Evolutionary conservation across 495 filamentous ascomycete genomes (phyloP).

Genomic region (Astrocystis sublimbata): DNA sequence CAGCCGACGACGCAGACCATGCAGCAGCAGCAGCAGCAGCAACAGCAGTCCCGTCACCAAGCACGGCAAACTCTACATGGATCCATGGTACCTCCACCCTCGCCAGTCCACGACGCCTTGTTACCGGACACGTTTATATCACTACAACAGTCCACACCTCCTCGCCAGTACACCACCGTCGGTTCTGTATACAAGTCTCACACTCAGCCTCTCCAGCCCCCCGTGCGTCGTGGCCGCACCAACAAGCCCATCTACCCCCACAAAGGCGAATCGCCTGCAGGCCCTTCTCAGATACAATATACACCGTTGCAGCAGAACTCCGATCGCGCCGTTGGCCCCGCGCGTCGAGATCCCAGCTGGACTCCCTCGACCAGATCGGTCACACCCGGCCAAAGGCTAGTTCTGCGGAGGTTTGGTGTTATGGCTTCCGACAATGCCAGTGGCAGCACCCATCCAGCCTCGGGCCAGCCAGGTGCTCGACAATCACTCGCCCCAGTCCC

Average conservation of each 20-base stretch:
- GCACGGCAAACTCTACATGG: too few relatives aligned
- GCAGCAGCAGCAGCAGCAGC: too few relatives aligned
- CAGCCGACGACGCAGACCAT: too few relatives aligned
- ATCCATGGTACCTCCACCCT: too few relatives aligned
- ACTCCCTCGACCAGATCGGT: background rate
- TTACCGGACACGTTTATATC: background rate
- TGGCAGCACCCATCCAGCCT: background rate
- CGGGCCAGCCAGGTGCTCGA: background rate
- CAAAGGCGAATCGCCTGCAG: conserved; percentile 22
- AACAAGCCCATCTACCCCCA: conserved; percentile 30
- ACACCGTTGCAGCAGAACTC: conserved; percentile 51
- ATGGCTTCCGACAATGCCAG: too few relatives aligned
- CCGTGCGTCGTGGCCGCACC: conserved; percentile 45
- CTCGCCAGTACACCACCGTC: conserved; percentile 45
- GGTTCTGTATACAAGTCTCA: conserved; percentile 49
- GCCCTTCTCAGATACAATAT: conserved; percentile 35
- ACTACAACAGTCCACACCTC: background rate
- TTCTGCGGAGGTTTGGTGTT: conserved; percentile 2
- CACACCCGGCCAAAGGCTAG: conserved; percentile 9
- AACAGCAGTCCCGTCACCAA: too few relatives aligned
- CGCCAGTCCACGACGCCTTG: too few relatives aligned
- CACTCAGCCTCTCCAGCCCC: conserved; percentile 42
- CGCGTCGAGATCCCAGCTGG: background rate
- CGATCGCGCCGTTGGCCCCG: conserved; percentile 45
- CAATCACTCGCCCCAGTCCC: background rate